Base-by-base conservation (phyloP, 2,329 filamentous ascomycete species). In the Talaromyces atroroseus region DNA sequence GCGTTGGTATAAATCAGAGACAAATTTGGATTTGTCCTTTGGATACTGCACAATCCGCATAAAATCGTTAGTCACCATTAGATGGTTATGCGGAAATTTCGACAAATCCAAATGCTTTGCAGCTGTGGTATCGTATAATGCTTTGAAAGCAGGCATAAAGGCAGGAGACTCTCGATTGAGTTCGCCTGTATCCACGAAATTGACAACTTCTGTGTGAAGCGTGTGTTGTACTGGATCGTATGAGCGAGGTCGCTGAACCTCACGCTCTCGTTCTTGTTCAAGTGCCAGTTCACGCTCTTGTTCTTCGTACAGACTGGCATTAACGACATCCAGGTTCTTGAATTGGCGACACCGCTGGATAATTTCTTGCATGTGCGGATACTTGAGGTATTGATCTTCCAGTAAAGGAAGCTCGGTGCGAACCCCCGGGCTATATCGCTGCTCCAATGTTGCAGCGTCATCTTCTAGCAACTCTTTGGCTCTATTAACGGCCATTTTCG, bases 391-490 rank as follows among this genome's bases (percentile, higher is more conserved):
- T 18, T 18, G 36, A 2, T 40, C 36, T 14, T 40, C n/a, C 12
- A 18, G n/a, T 4, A 40, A 40, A 18, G 36, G 10, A n/a, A 40
- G 36, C 8, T 8, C n/a, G 20, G 2, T 18, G 3, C 36, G 14
- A 6, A 6, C 36, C 12, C 5, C 8, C 7, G 32, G 32, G 20
- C 4, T 40, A 7, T 40, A 40, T 2, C n/a, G 36, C 6, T 40
- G 16, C 36, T 40, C 76, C 0, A 77, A 72, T 0, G 89, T 61
- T 34, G 66, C 59, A 0, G 36, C 36, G 12, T 40, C 36, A 4
- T 5, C 36, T 18, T 80, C 80, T 47, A 85, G 89, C 0, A 89
- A 54, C 0, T 76, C 49, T 0, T 71, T 46, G 0, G 60, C 62
- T 53, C 80, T 85, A 26, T 82, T 78, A 0, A 62, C 26, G 0